Evolutionary conservation across 1,284 basidiomycete species (phyloP).

Genomic region (Dichomitus squalens): DNA sequence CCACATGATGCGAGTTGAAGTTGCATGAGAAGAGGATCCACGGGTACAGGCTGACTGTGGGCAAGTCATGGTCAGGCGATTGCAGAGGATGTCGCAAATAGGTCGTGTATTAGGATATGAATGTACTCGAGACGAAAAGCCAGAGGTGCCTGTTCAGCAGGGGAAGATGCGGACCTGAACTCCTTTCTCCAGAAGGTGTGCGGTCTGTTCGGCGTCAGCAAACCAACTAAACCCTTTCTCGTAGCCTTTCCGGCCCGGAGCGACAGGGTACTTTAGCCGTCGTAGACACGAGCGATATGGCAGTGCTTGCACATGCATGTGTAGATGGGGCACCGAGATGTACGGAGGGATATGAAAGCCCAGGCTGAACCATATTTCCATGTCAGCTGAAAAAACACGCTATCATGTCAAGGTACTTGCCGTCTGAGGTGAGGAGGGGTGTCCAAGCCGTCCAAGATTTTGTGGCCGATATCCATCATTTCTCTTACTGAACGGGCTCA

Average conservation of each 20-base stretch:
- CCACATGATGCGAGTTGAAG: not conserved
- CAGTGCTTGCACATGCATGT: constrained; percentile 76
- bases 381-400: constrained; percentile 1
- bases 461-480: constrained; percentile 64
- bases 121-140: not conserved
- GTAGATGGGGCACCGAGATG: constrained; percentile 78
- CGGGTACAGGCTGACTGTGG: constrained; percentile 3
- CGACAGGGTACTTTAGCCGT: constrained; percentile 62
- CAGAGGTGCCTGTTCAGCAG: constrained; percentile 41
- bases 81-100: constrained; percentile 1
- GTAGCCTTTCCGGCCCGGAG: constrained; percentile 39
- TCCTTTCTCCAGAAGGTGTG: constrained; percentile 61
- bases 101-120: constrained; percentile 8
- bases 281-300: constrained; percentile 56
- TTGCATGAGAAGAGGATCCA: constrained; percentile 15
- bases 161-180: constrained; percentile 54
- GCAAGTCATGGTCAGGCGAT: not conserved
- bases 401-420: constrained; percentile 36
- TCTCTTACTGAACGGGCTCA: constrained; percentile 46
- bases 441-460: constrained; percentile 49
- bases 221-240: constrained; percentile 83
- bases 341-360: constrained; percentile 87
- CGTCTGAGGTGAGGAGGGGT: constrained; percentile 44
- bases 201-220: constrained; percentile 63
- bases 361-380: constrained; percentile 43